Conservation (phyloP, 2,329 filamentous ascomycete genomes). For the Lachnellula suecica region DNA sequence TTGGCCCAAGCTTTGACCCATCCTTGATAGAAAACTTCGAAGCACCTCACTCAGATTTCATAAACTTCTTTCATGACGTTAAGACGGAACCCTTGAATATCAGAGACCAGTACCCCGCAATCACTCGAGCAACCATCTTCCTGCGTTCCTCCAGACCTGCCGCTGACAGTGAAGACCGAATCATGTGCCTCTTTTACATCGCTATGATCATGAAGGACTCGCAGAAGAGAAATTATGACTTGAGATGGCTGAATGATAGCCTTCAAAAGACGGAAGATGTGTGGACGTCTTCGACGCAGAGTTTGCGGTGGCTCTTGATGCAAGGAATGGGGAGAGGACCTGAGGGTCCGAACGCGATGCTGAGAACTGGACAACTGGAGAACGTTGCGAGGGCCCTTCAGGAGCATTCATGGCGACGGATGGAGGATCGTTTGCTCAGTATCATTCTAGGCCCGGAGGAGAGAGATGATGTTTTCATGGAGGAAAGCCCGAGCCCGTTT, state of each 20-base stretch:
- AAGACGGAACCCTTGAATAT: not conserved
- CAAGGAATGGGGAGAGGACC: conserved; percentile 1
- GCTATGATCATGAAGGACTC: conserved; percentile 1
- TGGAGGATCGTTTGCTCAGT: not conserved
- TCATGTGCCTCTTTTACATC: conserved; percentile 6
- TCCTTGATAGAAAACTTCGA: not conserved
- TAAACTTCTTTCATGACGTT: conserved; percentile 1
- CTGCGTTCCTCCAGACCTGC: not conserved
- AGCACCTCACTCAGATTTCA: not conserved
- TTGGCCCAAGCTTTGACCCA: not conserved
- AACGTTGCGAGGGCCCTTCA: not conserved
- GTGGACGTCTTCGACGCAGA: not conserved
- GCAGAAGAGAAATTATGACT: not conserved
- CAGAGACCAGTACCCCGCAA: not conserved
- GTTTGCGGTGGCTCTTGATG: not conserved
- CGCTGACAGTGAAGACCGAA: not conserved
- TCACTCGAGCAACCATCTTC: not conserved
- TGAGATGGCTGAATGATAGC: not conserved
- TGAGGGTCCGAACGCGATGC: not conserved
- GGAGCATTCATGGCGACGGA: conserved; percentile 8
- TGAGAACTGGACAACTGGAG: not conserved
- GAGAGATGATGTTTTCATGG: not conserved
- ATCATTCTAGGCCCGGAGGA: not conserved
- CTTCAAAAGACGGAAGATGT: not conserved
- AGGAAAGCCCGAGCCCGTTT: not conserved